These are phyloP conservation scores for Trichoderma asperelloides DNA, from an alignment of 495 filamentous ascomycete species.

Conservation along the genomic window DNA sequence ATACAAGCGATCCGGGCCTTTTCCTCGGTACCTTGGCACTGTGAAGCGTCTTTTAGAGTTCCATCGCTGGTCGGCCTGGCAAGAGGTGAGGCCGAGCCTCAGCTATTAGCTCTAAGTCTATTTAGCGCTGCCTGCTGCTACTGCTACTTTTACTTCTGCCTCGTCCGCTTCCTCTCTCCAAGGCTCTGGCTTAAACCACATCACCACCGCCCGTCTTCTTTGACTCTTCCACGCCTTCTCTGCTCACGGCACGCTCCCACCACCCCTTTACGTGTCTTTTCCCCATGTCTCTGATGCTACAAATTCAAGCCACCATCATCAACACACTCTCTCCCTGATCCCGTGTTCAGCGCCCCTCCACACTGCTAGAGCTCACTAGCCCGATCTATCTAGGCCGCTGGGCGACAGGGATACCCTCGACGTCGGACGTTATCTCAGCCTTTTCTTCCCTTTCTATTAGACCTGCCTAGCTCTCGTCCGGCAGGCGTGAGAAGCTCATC, in stretches of 20 bases:
- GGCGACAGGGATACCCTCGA: neutral
- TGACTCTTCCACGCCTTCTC: neutral
- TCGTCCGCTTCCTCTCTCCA: too few relatives aligned
- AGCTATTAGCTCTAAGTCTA: too few relatives aligned
- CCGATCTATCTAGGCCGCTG: neutral
- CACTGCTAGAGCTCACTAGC: slow-evolving; percentile 1
- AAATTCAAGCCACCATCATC: neutral
- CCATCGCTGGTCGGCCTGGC: too few relatives aligned
- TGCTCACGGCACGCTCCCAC: too few relatives aligned
- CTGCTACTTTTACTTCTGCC: too few relatives aligned
- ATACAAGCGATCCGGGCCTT: too few relatives aligned
- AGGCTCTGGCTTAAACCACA: too few relatives aligned
- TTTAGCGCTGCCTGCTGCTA: too few relatives aligned
- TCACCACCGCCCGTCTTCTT: neutral
- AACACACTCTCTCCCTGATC: neutral
- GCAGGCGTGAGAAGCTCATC: slow-evolving; percentile 2
- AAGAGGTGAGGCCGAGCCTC: too few relatives aligned
- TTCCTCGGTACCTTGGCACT: too few relatives aligned
- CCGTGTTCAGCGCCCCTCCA: slow-evolving; percentile 5
- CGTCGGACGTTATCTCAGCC: slow-evolving; percentile 4
- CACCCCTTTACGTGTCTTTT: too few relatives aligned
- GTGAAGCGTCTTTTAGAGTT: too few relatives aligned
- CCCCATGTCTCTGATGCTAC: neutral
- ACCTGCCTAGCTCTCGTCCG: neutral
- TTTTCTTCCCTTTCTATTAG: neutral